A percentile compares a stretch with the other conserved stretches of the same genome.
phyloP scores from a whole-genome alignment of 768 basidiomycete genomes.

The Lentinula edodes region DNA sequence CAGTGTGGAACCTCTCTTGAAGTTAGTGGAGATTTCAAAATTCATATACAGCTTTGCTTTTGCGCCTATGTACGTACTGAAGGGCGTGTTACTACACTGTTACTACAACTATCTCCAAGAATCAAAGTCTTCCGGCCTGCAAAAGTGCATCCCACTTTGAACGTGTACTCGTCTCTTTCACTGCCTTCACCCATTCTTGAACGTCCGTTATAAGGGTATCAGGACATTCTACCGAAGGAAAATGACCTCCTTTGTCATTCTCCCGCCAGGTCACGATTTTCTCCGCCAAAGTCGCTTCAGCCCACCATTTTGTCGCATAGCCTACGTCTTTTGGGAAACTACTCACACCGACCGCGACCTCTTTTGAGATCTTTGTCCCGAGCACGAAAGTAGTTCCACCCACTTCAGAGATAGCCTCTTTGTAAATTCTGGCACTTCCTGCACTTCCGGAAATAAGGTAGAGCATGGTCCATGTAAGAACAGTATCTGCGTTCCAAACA shows the following conservation, averaged over 20 bases:
- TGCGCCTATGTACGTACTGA: too few species aligned
- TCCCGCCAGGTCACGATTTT: slow-evolving; percentile 37
- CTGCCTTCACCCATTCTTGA: slow-evolving; percentile 12
- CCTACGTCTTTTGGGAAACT: slow-evolving; percentile 35
- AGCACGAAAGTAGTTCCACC: slow-evolving; percentile 12
- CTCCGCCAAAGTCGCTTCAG: slow-evolving; percentile 29
- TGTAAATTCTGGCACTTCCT: slow-evolving; percentile 29
- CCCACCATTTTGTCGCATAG: slow-evolving; percentile 32
- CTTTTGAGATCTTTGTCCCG: slow-evolving; percentile 13
- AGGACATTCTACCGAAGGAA: slow-evolving; percentile 37
- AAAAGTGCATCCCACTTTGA: slow-evolving; percentile 1
- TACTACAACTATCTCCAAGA: neutral
- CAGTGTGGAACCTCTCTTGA: too few species aligned
- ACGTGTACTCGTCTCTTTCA: neutral
- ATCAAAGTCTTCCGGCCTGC: neutral
- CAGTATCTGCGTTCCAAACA: slow-evolving; percentile 22
- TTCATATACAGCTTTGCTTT: too few species aligned
- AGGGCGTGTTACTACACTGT: too few species aligned
- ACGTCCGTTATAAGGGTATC: slow-evolving; percentile 33
- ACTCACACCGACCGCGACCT: slow-evolving; percentile 35
- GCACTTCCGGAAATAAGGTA: slow-evolving; percentile 29
- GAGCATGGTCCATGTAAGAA: slow-evolving; percentile 34
- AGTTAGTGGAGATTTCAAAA: too few species aligned
- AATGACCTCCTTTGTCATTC: slow-evolving; percentile 41
- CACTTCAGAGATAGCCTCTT: slow-evolving; percentile 15